phyloP scores from a whole-genome alignment of 2,329 filamentous ascomycete genomes.

The Grosmannia clavigera region DNA sequence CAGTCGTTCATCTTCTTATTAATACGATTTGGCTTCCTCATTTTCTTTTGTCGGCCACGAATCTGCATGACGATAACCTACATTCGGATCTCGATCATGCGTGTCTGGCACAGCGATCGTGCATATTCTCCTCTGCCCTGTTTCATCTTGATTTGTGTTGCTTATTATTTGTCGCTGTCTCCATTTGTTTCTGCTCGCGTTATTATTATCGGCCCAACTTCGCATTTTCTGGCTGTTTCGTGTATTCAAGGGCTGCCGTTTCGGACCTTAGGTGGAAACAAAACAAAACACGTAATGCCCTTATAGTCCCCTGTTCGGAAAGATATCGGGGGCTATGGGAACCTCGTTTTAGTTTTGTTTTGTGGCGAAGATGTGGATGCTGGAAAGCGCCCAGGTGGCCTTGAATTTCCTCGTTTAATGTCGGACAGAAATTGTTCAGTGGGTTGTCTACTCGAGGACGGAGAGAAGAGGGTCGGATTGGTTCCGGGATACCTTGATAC shows the following conservation, averaged over 20 bases:
- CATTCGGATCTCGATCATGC: conserved; percentile 40
- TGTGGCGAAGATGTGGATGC: background rate
- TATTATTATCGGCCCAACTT: background rate
- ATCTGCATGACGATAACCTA: conserved; percentile 45
- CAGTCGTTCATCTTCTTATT: conserved; percentile 4
- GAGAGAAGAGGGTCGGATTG: background rate
- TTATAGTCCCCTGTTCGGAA: background rate
- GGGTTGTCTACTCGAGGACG: background rate
- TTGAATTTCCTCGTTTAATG: background rate
- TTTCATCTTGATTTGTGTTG: background rate
- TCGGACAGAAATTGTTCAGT: background rate
- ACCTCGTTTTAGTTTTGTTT: background rate
- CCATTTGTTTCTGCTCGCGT: background rate
- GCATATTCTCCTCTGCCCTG: conserved; percentile 15
- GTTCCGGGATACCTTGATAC: background rate
- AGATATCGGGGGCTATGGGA: background rate
- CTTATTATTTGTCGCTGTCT: background rate
- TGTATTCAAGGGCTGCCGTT: background rate
- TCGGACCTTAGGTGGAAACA: background rate
- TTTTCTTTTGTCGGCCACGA: conserved; percentile 32
- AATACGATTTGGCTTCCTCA: conserved; percentile 14
- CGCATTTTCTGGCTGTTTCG: background rate
- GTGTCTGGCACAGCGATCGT: conserved; percentile 49
- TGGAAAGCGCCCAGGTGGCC: conserved; percentile 1
- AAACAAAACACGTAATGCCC: background rate